Base-by-base conservation (phyloP, 495 filamentous ascomycete genomes). In the Arthonia radiata region DNA sequence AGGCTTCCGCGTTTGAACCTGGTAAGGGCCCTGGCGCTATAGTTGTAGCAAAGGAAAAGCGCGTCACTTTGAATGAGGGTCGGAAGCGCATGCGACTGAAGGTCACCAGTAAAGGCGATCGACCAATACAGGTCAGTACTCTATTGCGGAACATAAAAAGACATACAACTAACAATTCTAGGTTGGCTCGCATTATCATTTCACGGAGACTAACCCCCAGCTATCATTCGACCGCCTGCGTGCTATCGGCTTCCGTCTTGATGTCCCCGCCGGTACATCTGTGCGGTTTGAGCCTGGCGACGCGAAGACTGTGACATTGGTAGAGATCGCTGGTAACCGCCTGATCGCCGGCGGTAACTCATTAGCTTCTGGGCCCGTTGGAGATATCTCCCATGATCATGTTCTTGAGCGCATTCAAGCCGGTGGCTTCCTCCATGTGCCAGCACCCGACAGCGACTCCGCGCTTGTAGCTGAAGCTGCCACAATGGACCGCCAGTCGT, bases 251-350 rank as follows among this genome's bases (percentile, higher is more conserved):
- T 92, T 60, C 46, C 63, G 82, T 7, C 58, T 97, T 13, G 82
- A 97, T 41, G 82, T 94, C 22, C 48, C 82, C 2, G 80, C 89
- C 7, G 86, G 86, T 9, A 93, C 82, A 1, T 86, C 81, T 10
- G 69, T 94, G 17, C 66, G 86, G 18, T 97, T 97, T 35, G 86
- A 97, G 51, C 83, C 86, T 0, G 86, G 86, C 22, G 82, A 93
- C 46, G 68, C 64, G 17, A 89, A 78, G 56, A 91, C 80, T 6
- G 89, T 93, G n/a, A 73, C 65, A 2, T 53, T 93, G 9, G 83
- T 94, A 13, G 71, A 91, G 47, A 93, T 94, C 44, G 77, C 61
- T 18, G 86, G 86, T 1, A 51, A 71, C 34, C 63, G 64, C 43
- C 54, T 78, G n/a, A 90, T 97, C 34, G 56, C 56, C 8, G 86